Evolutionary conservation across 352 stramenopile species (phyloP).

Genomic region (Pythium aquatile): DNA sequence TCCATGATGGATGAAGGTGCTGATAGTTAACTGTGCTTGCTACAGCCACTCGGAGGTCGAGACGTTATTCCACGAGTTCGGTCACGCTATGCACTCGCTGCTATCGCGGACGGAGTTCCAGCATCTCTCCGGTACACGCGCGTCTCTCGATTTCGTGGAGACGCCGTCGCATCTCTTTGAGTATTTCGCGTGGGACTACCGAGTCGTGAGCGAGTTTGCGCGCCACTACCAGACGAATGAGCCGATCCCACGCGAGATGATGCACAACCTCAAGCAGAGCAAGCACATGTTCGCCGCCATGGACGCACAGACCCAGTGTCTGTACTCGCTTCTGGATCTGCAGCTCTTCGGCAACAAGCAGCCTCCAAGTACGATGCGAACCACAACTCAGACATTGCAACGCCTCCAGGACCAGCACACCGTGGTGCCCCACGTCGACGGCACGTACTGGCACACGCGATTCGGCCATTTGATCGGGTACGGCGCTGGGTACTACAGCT

Average conservation of each 20-base stretch:
- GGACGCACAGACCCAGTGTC: slow-evolving; percentile 84
- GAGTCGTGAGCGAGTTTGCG: slow-evolving; percentile 83
- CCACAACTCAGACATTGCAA: slow-evolving; percentile 56
- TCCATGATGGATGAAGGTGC: neutral
- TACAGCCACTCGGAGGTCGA: slow-evolving; percentile 93
- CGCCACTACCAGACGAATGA: slow-evolving; percentile 80
- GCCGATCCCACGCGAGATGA: slow-evolving; percentile 74
- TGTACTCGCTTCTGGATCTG: slow-evolving; percentile 82
- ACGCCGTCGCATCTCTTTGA: slow-evolving; percentile 97
- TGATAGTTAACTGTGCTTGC: slow-evolving; percentile 22
- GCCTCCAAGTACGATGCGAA: slow-evolving; percentile 35
- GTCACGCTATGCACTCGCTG: slow-evolving; percentile 96
- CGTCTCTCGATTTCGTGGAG: slow-evolving; percentile 94
- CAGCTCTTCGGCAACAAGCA: slow-evolving; percentile 66
- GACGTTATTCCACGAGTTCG: slow-evolving; percentile 98
- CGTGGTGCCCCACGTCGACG: slow-evolving; percentile 73
- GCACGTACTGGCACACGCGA: slow-evolving; percentile 81
- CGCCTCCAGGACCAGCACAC: slow-evolving; percentile 72
- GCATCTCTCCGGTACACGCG: slow-evolving; percentile 95
- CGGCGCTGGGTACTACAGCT: slow-evolving; percentile 90
- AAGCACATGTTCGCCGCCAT: slow-evolving; percentile 91
- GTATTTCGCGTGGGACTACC: slow-evolving; percentile 94
- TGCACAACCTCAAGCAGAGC: slow-evolving; percentile 62
- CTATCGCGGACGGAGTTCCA: slow-evolving; percentile 96
- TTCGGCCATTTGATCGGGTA: slow-evolving; percentile 91